Conservation (phyloP, 257 asterid species). For the Salvia miltiorrhiza region DNA sequence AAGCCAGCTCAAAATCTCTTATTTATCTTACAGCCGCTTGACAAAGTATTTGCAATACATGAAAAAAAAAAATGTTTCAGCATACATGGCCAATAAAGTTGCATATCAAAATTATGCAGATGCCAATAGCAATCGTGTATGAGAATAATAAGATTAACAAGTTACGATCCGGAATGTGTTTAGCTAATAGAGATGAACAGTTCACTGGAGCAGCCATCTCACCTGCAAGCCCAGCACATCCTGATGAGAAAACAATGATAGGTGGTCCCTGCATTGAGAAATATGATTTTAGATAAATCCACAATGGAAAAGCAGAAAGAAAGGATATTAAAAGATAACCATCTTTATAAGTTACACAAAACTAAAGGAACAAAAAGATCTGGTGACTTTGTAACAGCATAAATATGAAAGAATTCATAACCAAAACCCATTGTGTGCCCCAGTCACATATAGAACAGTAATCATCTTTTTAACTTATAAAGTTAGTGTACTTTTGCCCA, state of each 20-base stretch:
- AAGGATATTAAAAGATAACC: neutral
- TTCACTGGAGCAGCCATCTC: slow-evolving; percentile 20
- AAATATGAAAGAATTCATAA: neutral
- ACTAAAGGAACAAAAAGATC: neutral
- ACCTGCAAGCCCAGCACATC: slow-evolving; percentile 93
- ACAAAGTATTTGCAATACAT: too few species aligned
- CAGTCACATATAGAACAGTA: neutral
- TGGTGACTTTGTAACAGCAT: slow-evolving; percentile 1
- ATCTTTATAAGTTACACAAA: neutral
- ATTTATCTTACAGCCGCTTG: neutral
- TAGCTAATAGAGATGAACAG: neutral
- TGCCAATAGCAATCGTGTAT: neutral
- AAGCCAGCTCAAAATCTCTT: slow-evolving; percentile 2
- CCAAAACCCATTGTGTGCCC: neutral
- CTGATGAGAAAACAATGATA: slow-evolving; percentile 81
- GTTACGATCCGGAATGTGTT: neutral
- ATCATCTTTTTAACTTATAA: neutral
- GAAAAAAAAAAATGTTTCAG: neutral
- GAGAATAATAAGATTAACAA: slow-evolving; percentile 6
- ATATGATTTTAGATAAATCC: neutral
- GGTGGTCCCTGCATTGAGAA: slow-evolving; percentile 75
- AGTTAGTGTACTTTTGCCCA: neutral
- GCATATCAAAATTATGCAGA: neutral
- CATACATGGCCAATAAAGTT: neutral
- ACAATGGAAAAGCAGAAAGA: slow-evolving; percentile 6